Evolutionary conservation across 495 filamentous ascomycete species (phyloP).

Genomic region (Xylaria longipes): DNA sequence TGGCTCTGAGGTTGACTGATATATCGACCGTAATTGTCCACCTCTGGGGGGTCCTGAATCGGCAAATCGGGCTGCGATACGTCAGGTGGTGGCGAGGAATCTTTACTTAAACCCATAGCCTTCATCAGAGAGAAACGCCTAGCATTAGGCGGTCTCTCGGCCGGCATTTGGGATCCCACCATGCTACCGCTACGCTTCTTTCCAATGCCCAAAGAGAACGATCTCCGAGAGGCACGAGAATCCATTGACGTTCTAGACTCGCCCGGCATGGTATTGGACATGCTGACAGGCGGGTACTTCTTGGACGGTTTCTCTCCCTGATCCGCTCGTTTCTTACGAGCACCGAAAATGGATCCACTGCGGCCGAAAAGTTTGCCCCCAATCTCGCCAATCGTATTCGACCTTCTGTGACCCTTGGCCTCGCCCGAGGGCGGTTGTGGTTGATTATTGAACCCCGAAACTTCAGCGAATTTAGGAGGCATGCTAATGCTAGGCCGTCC

Average conservation of each 20-base stretch:
- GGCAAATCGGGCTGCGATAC: slow-evolving; percentile 52
- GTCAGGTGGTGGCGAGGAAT: slow-evolving; percentile 47
- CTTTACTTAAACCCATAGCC: slow-evolving; percentile 58
- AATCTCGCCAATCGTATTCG: slow-evolving; percentile 85
- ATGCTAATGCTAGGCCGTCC: slow-evolving; percentile 67
- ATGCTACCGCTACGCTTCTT: slow-evolving; percentile 72
- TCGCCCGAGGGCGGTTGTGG: slow-evolving; percentile 35
- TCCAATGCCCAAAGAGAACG: slow-evolving; percentile 74
- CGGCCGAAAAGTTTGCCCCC: slow-evolving; percentile 80
- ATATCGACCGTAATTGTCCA: slow-evolving; percentile 49
- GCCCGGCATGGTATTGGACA: slow-evolving; percentile 65
- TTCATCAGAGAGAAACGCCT: slow-evolving; percentile 82
- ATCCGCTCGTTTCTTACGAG: slow-evolving; percentile 53
- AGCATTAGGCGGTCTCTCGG: slow-evolving; percentile 56
- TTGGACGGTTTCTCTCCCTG: slow-evolving; percentile 54
- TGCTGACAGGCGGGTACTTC: slow-evolving; percentile 80
- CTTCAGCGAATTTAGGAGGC: slow-evolving; percentile 57
- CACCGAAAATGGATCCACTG: slow-evolving; percentile 78
- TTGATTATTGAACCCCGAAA: slow-evolving; percentile 51
- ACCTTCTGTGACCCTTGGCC: slow-evolving; percentile 82
- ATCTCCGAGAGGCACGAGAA: slow-evolving; percentile 69
- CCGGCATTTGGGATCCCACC: slow-evolving; percentile 54
- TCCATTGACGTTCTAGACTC: slow-evolving; percentile 79
- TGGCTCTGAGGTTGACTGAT: slow-evolving; percentile 40
- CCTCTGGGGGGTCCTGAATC: slow-evolving; percentile 54